Conservation (phyloP, 441 rosid genomes). For the Adansonia madagascariensis region DNA sequence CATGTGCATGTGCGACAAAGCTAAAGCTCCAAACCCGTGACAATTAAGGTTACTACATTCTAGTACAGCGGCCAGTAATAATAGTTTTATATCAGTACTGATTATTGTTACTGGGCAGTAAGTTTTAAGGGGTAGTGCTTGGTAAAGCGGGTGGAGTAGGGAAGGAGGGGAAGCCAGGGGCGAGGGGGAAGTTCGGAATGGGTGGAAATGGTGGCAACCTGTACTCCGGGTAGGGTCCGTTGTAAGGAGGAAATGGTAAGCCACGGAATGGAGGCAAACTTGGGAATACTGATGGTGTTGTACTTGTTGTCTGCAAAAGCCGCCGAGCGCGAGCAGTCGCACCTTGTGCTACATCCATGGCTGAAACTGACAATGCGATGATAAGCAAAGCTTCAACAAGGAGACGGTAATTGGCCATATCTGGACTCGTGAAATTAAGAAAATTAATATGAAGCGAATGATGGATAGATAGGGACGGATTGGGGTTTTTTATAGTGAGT, state of each 20-base stretch:
- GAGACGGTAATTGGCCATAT: constrained; percentile 14
- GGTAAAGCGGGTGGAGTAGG: constrained; percentile 3
- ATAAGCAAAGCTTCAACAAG: constrained; percentile 23
- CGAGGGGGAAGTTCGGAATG: too few relatives aligned
- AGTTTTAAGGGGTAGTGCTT: neutral
- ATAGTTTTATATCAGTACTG: neutral
- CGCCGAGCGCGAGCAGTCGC: constrained; percentile 27
- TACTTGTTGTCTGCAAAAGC: constrained; percentile 24
- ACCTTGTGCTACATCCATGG: constrained; percentile 26
- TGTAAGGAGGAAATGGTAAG: constrained; percentile 29
- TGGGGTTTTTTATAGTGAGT: constrained; percentile 3
- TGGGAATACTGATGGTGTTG: constrained; percentile 8
- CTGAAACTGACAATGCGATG: constrained; percentile 24
- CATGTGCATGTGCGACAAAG: too few relatives aligned
- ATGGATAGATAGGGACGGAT: neutral
- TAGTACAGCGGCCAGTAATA: neutral
- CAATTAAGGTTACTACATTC: too few relatives aligned
- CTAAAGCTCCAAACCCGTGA: too few relatives aligned
- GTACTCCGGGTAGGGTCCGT: constrained; percentile 25
- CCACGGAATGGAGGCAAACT: neutral
- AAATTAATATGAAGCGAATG: neutral
- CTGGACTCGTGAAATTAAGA: neutral
- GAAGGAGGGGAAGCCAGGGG: neutral
- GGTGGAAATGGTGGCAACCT: constrained; percentile 29
- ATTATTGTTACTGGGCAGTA: neutral